Conservation (phyloP, 2,329 filamentous ascomycete genomes). For the Scedosporium boydii region DNA sequence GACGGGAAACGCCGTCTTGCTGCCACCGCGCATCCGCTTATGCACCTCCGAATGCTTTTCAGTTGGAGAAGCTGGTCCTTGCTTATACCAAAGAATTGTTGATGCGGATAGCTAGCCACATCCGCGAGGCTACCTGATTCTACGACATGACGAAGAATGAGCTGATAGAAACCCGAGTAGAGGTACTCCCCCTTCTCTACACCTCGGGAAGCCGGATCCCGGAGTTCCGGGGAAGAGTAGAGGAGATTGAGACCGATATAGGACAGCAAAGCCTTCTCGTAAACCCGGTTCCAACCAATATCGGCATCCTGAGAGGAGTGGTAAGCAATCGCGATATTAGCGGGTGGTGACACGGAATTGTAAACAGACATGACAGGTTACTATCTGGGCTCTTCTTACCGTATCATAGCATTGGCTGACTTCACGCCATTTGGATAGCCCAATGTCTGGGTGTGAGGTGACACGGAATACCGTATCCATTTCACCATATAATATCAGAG, state of each 20-base stretch:
- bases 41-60: background rate
- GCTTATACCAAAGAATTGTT: slow-evolving; percentile 12
- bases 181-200: slow-evolving; percentile 10
- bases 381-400: background rate
- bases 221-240: slow-evolving; percentile 10
- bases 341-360: no score
- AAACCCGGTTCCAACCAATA: slow-evolving; percentile 13
- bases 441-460: slow-evolving; percentile 8
- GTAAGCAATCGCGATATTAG: no score
- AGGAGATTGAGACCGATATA: slow-evolving; percentile 16
- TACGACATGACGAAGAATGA: slow-evolving; percentile 7
- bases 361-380: background rate
- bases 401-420: slow-evolving; percentile 5
- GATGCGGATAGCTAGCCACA: slow-evolving; percentile 10
- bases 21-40: background rate
- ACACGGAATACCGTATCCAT: slow-evolving; percentile 14
- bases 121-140: background rate
- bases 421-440: slow-evolving; percentile 9
- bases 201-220: background rate
- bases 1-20: background rate
- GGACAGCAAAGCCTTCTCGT: slow-evolving; percentile 9
- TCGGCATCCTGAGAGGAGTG: background rate
- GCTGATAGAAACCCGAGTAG: slow-evolving; percentile 11
- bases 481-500: slow-evolving; percentile 15
- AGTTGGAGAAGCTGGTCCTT: slow-evolving; percentile 4